Base-by-base conservation (phyloP, 2,329 filamentous ascomycete genomes). In the Colletotrichum salicis region DNA sequence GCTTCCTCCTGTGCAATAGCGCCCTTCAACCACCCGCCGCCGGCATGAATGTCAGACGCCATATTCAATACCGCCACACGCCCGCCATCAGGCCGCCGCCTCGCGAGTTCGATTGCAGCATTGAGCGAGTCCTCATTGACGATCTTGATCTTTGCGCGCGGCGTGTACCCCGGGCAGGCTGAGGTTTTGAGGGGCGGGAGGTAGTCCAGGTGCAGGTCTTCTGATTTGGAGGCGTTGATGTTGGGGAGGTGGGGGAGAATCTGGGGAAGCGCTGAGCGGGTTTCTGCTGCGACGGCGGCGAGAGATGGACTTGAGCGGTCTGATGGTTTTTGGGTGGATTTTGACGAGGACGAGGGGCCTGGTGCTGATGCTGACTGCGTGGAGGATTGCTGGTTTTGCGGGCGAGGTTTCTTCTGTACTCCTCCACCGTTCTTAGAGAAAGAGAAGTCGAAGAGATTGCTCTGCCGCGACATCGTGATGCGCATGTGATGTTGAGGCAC, bases 1-100 rank as follows among this genome's bases (percentile, higher is more conserved):
- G 88, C 86, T 82, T 94, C 92, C 80, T 94, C 91, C 79, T 94
- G 92, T 0, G 91, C 91, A 35, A 88, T 80, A 66, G 89, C 84
- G 45, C 91, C 91, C 48, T 84, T 85, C 5, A 86, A 77, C 86
- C 90, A 93, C 22, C 90, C 90, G 24, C 92, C 91, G n/a, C 91
- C 92, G 0, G 88, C 85, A 15, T 76, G 79, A 4, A 79, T 75
- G 58, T 88, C 84, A 62, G 89, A 92, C 19, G 91, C 91, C 82
- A 93, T 89, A 76, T 93, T 94, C 70, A 94, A 82, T 29, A 93
- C 85, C 37, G 86, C 88, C n/a, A 92, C 85, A 8, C 80, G 78
- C 5, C 79, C 79, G 56, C 74, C 75, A 4, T 75, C 58, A 1
- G 76, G 71, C 1, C 66, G 70, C 31, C 81, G 75, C 22, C 72